Evolutionary conservation across 2,329 filamentous ascomycete genomes (phyloP).

Genomic region (Sporothrix phasma): DNA sequence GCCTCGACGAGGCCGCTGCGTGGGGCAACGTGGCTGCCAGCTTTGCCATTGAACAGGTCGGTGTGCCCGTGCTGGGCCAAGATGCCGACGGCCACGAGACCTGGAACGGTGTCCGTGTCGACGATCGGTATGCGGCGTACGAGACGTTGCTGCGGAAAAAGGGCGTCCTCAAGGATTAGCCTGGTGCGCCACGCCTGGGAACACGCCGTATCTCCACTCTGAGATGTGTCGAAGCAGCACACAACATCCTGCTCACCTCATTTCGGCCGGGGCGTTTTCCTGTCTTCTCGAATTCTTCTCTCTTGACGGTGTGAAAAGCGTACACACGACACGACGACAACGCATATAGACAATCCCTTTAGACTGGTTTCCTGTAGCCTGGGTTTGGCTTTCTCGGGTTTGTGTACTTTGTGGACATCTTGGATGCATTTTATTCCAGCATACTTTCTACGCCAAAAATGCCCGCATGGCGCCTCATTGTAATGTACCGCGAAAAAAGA

Average conservation of each 20-base stretch:
- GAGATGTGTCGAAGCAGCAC: background rate
- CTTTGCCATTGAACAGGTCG: constrained; percentile 91
- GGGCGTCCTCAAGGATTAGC: constrained; percentile 2
- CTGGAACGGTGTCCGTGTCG: constrained; percentile 51
- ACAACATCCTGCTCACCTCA: background rate
- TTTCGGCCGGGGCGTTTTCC: background rate
- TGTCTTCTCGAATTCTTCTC: background rate
- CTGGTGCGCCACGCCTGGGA: too few relatives aligned
- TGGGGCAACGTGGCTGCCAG: constrained; percentile 79
- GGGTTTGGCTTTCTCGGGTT: background rate
- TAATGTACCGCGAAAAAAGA: background rate
- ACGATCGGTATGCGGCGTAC: constrained; percentile 44
- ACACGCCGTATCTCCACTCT: background rate
- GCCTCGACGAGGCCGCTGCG: constrained; percentile 58
- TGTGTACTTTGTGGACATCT: too few relatives aligned
- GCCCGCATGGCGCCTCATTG: too few relatives aligned
- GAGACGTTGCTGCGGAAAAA: constrained; percentile 27
- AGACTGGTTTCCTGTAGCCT: background rate
- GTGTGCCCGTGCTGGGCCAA: constrained; percentile 55
- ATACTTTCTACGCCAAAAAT: too few relatives aligned
- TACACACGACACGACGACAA: background rate
- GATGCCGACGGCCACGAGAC: constrained; percentile 40
- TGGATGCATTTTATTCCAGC: too few relatives aligned
- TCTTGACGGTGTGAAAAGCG: background rate
- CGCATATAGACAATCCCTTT: background rate